phyloP scores from a whole-genome alignment of 2,329 filamentous ascomycete species.

The Sordariomycetes sp. region DNA sequence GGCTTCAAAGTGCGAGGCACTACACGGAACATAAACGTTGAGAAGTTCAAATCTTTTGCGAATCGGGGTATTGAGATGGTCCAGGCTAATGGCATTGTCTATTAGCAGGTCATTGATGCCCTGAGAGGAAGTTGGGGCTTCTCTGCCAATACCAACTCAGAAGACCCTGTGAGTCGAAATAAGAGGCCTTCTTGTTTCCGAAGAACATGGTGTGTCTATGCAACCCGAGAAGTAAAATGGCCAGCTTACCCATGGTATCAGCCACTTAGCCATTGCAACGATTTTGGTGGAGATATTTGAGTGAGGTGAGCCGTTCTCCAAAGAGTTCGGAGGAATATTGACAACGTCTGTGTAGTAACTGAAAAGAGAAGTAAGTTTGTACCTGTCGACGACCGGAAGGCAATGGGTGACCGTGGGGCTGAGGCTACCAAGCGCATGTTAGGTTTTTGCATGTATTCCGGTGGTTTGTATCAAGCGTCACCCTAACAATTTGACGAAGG shows the following conservation, averaged over 20 bases:
- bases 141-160: too few relatives aligned
- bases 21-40: not conserved
- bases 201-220: constrained; percentile 24
- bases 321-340: too few relatives aligned
- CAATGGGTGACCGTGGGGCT: constrained; percentile 15
- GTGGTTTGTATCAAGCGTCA: constrained; percentile 17
- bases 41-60: too few relatives aligned
- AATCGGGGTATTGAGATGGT: too few relatives aligned
- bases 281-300: constrained; percentile 17
- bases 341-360: constrained; percentile 11
- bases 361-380: constrained; percentile 17
- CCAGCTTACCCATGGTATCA: constrained; percentile 21
- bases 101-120: too few relatives aligned
- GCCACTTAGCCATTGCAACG: constrained; percentile 16
- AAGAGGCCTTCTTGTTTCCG: too few relatives aligned
- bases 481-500: constrained; percentile 12
- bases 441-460: constrained; percentile 18
- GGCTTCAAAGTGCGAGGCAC: not conserved
- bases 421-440: constrained; percentile 22
- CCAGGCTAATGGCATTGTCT: too few relatives aligned
- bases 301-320: constrained; percentile 10
- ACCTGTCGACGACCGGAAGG: constrained; percentile 16
- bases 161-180: too few relatives aligned
- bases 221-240: constrained; percentile 21
- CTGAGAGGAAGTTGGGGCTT: too few relatives aligned